These are phyloP conservation scores for Dictyostelium intermedium DNA, from an alignment of 78 protist genomes.

Conservation along the genomic window DNA sequence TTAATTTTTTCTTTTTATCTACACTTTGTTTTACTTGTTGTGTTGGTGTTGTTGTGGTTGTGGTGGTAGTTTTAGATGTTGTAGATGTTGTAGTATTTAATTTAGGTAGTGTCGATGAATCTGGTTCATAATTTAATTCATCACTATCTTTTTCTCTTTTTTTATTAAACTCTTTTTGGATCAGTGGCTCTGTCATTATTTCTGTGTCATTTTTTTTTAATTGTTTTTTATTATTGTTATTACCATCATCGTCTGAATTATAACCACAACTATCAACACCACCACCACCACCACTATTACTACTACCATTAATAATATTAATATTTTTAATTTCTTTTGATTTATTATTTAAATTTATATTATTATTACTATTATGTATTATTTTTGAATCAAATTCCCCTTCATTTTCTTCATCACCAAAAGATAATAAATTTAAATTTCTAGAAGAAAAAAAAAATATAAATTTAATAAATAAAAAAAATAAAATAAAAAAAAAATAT, in stretches of 20 bases:
- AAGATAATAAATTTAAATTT: conserved; percentile 82
- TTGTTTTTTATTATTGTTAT: neutral
- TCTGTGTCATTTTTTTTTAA: neutral
- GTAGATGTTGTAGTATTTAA: neutral
- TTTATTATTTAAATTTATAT: neutral
- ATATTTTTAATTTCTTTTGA: neutral
- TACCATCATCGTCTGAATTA: neutral
- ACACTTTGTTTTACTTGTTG: neutral
- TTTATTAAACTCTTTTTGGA: neutral
- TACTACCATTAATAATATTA: neutral
- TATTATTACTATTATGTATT: neutral
- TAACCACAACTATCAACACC: neutral
- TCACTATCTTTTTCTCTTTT: neutral
- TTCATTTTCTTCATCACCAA: conserved; percentile 86
- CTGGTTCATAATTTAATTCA: neutral
- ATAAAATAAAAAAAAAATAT: too few species aligned
- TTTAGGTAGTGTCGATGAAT: neutral
- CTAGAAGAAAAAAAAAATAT: neutral
- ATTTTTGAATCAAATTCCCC: conserved; percentile 40
- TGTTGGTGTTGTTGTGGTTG: neutral
- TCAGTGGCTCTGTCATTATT: conserved; percentile 7
- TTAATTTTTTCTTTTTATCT: conserved; percentile 27
- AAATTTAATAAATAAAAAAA: too few species aligned
- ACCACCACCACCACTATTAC: neutral
- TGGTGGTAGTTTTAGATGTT: neutral